These are phyloP conservation scores for Eucalyptus regnans DNA, from an alignment of 345 rosid species.

Conservation along the genomic window DNA sequence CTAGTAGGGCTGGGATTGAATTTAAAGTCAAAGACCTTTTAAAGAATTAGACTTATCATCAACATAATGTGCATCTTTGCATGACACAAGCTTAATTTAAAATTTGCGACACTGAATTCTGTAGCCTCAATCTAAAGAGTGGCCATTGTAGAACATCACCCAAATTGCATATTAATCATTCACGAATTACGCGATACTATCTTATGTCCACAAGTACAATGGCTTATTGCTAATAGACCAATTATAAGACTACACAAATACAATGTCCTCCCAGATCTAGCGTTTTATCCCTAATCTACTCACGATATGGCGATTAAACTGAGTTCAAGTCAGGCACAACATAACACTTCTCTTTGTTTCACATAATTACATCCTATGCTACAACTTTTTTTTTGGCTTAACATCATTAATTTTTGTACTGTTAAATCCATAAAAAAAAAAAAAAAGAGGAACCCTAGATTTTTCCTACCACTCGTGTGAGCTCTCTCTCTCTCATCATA, in stretches of 20 bases:
- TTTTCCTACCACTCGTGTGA: background rate
- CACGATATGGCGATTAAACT: background rate
- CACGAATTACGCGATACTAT: background rate
- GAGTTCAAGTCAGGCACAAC: background rate
- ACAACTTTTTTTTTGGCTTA: background rate
- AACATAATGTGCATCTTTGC: background rate
- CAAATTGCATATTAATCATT: background rate
- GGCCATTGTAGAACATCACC: background rate
- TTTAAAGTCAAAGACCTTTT: too few species aligned
- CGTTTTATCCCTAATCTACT: background rate
- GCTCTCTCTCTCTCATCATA: background rate
- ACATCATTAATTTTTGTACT: background rate
- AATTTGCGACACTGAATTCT: background rate
- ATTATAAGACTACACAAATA: background rate
- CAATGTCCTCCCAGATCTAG: background rate
- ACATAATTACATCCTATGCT: background rate
- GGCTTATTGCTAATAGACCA: background rate
- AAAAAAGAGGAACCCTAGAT: background rate
- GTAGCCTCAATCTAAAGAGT: background rate
- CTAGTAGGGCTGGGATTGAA: too few species aligned
- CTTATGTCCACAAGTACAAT: background rate
- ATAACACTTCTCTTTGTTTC: background rate
- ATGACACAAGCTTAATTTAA: background rate
- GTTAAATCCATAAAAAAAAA: background rate
- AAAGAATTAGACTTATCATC: background rate